These are phyloP conservation scores for Hypoxylon sp. DNA, from an alignment of 2,329 filamentous ascomycete species.

Conservation along the genomic window DNA sequence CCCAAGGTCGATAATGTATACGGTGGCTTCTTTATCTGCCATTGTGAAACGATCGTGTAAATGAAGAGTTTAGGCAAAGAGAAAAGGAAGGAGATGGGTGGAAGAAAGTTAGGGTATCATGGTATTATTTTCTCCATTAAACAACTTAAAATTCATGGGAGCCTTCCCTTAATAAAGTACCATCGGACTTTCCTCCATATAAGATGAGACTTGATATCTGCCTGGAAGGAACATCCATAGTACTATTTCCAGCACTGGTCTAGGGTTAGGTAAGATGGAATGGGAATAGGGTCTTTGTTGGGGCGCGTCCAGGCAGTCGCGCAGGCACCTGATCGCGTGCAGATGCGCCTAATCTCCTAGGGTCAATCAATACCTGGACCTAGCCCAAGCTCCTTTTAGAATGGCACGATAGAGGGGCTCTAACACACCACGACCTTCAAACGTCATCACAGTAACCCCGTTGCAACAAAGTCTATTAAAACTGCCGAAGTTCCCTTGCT, in stretches of 20 bases:
- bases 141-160: neutral
- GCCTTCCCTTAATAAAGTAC: neutral
- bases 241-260: too few relatives aligned
- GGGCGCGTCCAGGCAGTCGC: conserved; percentile 38
- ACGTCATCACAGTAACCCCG: conserved; percentile 24
- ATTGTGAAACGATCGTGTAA: conserved; percentile 58
- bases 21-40: conserved; percentile 91
- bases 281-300: too few relatives aligned
- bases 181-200: conserved; percentile 1
- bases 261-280: too few relatives aligned
- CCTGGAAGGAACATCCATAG: too few relatives aligned
- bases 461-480: conserved; percentile 13
- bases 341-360: conserved; percentile 23
- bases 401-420: conserved; percentile 28
- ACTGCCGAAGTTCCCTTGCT: conserved; percentile 13
- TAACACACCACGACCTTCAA: conserved; percentile 18
- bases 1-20: conserved; percentile 91
- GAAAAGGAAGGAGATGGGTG: conserved; percentile 4
- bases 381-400: conserved; percentile 35
- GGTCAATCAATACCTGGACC: conserved; percentile 17
- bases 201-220: conserved; percentile 17
- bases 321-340: conserved; percentile 40
- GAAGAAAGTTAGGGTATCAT: conserved; percentile 1
- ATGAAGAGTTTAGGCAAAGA: conserved; percentile 2
- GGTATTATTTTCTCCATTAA: neutral